Percentiles rank a stretch among this genome's conserved stretches.
Conservation (phyloP, 306 rosid species). For the Ceratonia siliqua region DNA sequence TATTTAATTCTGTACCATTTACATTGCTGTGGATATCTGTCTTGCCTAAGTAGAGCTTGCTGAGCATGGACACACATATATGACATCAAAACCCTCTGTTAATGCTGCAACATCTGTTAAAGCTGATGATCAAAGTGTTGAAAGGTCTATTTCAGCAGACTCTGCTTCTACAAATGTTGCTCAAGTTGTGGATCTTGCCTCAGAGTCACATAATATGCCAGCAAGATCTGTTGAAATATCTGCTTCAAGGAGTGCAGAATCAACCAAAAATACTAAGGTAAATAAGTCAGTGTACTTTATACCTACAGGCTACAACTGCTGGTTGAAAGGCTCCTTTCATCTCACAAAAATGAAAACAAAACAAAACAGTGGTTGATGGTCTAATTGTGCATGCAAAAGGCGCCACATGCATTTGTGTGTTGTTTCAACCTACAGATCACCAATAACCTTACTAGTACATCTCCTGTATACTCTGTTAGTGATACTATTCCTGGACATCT, state of each 20-base stretch:
- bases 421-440: slow-evolving; percentile 10
- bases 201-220: slow-evolving; percentile 43
- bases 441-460: not conserved
- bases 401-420: not conserved
- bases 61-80: slow-evolving; percentile 32
- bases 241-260: slow-evolving; percentile 47
- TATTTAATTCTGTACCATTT: slow-evolving; percentile 28
- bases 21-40: slow-evolving; percentile 38
- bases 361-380: not conserved
- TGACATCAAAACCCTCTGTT: slow-evolving; percentile 37
- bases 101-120: slow-evolving; percentile 35
- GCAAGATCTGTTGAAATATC: slow-evolving; percentile 44
- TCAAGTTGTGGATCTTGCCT: slow-evolving; percentile 41
- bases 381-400: slow-evolving; percentile 9
- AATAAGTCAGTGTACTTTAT: slow-evolving; percentile 20
- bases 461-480: not conserved
- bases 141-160: slow-evolving; percentile 48
- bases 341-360: slow-evolving; percentile 11
- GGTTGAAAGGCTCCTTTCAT: not conserved
- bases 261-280: slow-evolving; percentile 69
- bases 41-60: slow-evolving; percentile 36
- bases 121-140: slow-evolving; percentile 39
- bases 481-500: slow-evolving; percentile 24
- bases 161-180: slow-evolving; percentile 43
- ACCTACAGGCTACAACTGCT: slow-evolving; percentile 27